phyloP scores from a whole-genome alignment of 495 filamentous ascomycete species.

The Acidomyces sp. region DNA sequence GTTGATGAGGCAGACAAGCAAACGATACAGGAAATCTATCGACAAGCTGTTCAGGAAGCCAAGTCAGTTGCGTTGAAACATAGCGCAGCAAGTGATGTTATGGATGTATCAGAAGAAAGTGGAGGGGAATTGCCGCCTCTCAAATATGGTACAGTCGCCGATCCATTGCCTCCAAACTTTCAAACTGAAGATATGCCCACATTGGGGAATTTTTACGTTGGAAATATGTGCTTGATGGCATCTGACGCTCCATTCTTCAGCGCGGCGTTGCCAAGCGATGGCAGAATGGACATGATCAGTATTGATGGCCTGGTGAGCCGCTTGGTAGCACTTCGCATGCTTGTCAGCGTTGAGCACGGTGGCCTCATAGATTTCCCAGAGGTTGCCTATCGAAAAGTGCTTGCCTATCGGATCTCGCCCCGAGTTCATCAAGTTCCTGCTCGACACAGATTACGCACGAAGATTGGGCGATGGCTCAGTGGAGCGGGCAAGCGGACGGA shows the following conservation, averaged over 20 bases:
- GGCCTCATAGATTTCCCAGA: slow-evolving; percentile 65
- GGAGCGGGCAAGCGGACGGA: slow-evolving; percentile 37
- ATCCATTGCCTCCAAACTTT: slow-evolving; percentile 55
- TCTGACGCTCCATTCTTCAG: slow-evolving; percentile 81
- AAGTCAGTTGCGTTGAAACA: slow-evolving; percentile 21
- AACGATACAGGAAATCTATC: slow-evolving; percentile 61
- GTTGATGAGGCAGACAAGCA: slow-evolving; percentile 66
- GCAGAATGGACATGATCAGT: slow-evolving; percentile 69
- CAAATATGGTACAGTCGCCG: slow-evolving; percentile 63
- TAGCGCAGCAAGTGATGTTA: neutral
- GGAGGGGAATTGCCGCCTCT: slow-evolving; percentile 52
- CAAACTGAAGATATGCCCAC: slow-evolving; percentile 50
- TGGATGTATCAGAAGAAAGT: neutral
- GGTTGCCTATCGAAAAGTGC: slow-evolving; percentile 68
- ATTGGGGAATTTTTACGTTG: slow-evolving; percentile 85
- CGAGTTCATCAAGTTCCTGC: slow-evolving; percentile 4
- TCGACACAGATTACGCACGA: slow-evolving; percentile 1
- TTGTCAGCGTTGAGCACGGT: slow-evolving; percentile 56
- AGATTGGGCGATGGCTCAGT: slow-evolving; percentile 10
- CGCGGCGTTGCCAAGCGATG: slow-evolving; percentile 70
- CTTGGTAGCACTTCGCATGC: slow-evolving; percentile 46
- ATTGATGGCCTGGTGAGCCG: slow-evolving; percentile 63
- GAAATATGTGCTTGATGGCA: slow-evolving; percentile 90
- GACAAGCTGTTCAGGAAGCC: slow-evolving; percentile 29
- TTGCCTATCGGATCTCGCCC: slow-evolving; percentile 71